Evolutionary conservation across 176 grass and related monocot genomes (phyloP).

Genomic region (Pontederia crassipes): DNA sequence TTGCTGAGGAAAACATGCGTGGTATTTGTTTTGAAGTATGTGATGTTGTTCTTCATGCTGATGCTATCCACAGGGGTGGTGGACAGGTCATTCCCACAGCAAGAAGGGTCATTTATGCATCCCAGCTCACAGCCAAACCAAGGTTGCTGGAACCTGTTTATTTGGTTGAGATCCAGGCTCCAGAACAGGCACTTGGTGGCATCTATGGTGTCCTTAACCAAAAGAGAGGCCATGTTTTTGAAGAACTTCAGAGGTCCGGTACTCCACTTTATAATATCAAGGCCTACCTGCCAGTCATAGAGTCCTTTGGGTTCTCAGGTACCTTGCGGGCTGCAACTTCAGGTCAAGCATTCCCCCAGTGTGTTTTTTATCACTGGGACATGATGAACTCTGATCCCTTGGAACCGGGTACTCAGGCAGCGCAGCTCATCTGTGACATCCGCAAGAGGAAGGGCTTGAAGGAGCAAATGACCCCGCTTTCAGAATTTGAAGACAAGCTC

Average conservation of each 20-base stretch:
- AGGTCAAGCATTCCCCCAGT: constrained; percentile 1
- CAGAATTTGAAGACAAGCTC: neutral
- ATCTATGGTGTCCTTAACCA: constrained; percentile 71
- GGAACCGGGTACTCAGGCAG: neutral
- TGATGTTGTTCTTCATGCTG: constrained; percentile 82
- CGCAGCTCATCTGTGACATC: neutral
- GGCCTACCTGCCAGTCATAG: neutral
- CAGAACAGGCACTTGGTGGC: constrained; percentile 59
- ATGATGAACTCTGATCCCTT: neutral
- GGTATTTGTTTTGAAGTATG: constrained; percentile 75
- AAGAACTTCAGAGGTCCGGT: constrained; percentile 35
- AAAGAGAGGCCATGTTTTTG: constrained; percentile 70
- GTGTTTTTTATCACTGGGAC: constrained; percentile 1
- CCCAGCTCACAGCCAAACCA: constrained; percentile 58
- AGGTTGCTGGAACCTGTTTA: constrained; percentile 70
- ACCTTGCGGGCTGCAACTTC: neutral
- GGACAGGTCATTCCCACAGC: constrained; percentile 79
- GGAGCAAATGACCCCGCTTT: neutral
- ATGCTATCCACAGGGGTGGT: constrained; percentile 83
- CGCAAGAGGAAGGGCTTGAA: constrained; percentile 10
- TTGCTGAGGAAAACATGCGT: constrained; percentile 81
- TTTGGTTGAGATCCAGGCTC: constrained; percentile 65
- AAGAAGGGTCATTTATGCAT: constrained; percentile 59
- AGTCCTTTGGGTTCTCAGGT: neutral
- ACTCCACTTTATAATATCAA: constrained; percentile 1